Conservation (phyloP, 169 alveolate genomes). For the Plasmodium ovale region DNA sequence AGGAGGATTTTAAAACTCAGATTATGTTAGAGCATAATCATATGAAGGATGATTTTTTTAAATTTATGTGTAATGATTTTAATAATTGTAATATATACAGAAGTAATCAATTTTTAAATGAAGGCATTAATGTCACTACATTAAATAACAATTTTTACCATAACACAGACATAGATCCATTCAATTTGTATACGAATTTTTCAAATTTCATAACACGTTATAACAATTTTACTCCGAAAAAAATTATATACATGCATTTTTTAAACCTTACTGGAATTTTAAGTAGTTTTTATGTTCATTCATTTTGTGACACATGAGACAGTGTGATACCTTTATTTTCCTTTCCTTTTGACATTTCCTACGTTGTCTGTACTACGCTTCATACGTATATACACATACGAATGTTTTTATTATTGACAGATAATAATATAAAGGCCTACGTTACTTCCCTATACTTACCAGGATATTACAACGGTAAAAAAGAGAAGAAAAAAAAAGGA, state of each 20-base stretch:
- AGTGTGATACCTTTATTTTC: no score
- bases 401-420: no score
- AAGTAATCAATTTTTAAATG: neutral
- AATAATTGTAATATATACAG: slow-evolving; percentile 23
- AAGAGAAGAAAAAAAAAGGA: no score
- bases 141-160: no score
- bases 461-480: slow-evolving; percentile 59
- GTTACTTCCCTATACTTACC: slow-evolving; percentile 45
- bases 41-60: slow-evolving; percentile 33
- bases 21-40: slow-evolving; percentile 18
- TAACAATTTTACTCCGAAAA: neutral
- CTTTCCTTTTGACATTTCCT: no score
- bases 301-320: no score
- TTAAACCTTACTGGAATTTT: slow-evolving; percentile 31
- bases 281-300: slow-evolving; percentile 32
- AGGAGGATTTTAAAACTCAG: slow-evolving; percentile 9
- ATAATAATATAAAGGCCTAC: slow-evolving; percentile 41
- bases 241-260: slow-evolving; percentile 31
- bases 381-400: no score
- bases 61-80: slow-evolving; percentile 30
- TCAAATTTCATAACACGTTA: slow-evolving; percentile 12
- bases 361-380: no score
- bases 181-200: slow-evolving; percentile 17
- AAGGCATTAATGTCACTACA: no score
- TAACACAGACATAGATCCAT: no score